Percentiles rank a stretch among this genome's conserved stretches.
Evolutionary conservation across 2,329 filamentous ascomycete genomes (phyloP).

Genomic region (Scedosporium boydii): DNA sequence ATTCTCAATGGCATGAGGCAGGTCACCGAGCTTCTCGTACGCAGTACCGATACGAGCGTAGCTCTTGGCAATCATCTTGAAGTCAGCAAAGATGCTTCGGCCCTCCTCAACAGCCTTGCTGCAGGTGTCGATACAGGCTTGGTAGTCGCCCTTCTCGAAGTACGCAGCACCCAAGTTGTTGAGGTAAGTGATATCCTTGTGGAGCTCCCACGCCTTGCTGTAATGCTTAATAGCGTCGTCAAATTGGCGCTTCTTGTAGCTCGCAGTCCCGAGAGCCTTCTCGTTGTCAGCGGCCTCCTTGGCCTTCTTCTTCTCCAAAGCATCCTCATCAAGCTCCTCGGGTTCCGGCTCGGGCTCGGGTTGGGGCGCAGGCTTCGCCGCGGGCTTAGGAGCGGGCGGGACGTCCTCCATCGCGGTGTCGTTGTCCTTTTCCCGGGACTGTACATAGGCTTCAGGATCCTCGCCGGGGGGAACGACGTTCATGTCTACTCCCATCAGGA

Average conservation of each 20-base stretch:
- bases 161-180: slow-evolving; percentile 93
- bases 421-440: slow-evolving; percentile 41
- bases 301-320: slow-evolving; percentile 73
- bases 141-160: slow-evolving; percentile 93
- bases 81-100: slow-evolving; percentile 82
- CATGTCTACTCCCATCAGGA: slow-evolving; percentile 91
- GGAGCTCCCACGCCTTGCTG: slow-evolving; percentile 82
- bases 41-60: slow-evolving; percentile 90
- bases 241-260: slow-evolving; percentile 98
- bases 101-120: slow-evolving; percentile 84
- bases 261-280: slow-evolving; percentile 86
- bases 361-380: slow-evolving; percentile 22
- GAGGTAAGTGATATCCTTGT: slow-evolving; percentile 96
- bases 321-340: slow-evolving; percentile 72
- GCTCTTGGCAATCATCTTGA: slow-evolving; percentile 98
- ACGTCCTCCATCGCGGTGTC: slow-evolving; percentile 69
- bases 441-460: slow-evolving; percentile 22
- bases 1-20: slow-evolving; percentile 71
- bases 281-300: slow-evolving; percentile 90
- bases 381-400: slow-evolving; percentile 26
- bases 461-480: slow-evolving; percentile 32
- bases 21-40: slow-evolving; percentile 81
- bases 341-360: slow-evolving; percentile 41
- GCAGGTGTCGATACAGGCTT: slow-evolving; percentile 78
- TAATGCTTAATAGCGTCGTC: slow-evolving; percentile 94